Evolutionary conservation across 768 basidiomycete species (phyloP).

Genomic region (Xanthoconium stramineum): DNA sequence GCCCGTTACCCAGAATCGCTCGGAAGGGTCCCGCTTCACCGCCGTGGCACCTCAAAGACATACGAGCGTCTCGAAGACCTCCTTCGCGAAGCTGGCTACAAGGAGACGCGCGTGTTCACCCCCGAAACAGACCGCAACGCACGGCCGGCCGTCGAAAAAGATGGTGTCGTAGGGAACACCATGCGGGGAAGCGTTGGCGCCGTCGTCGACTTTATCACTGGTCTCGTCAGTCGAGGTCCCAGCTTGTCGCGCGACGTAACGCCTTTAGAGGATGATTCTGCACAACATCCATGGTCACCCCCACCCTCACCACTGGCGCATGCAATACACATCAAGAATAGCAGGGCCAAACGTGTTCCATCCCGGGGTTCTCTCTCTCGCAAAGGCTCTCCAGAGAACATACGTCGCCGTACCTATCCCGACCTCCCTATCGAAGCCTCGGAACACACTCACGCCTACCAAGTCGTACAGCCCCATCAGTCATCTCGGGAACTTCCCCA

Average conservation of each 20-base stretch:
- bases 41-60: constrained; percentile 73
- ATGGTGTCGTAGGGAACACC: constrained; percentile 33
- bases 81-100: constrained; percentile 84
- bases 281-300: constrained; percentile 17
- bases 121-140: constrained; percentile 66
- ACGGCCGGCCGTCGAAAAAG: constrained; percentile 24
- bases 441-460: constrained; percentile 8
- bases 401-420: constrained; percentile 12
- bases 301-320: constrained; percentile 27
- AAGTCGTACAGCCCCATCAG: constrained; percentile 17
- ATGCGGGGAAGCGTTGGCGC: constrained; percentile 45
- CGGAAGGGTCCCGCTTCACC: constrained; percentile 69
- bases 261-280: constrained; percentile 5
- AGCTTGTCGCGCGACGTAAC: constrained; percentile 19
- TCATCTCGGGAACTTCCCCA: constrained; percentile 25
- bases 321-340: constrained; percentile 9
- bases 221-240: constrained; percentile 43
- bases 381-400: constrained; percentile 21
- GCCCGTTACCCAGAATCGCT: constrained; percentile 57
- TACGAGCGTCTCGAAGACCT: constrained; percentile 87
- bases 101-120: constrained; percentile 87
- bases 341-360: constrained; percentile 6
- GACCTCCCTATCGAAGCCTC: constrained; percentile 13
- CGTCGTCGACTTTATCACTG: constrained; percentile 65
- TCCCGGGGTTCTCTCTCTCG: constrained; percentile 17